phyloP scores from a whole-genome alignment of 2,329 filamentous ascomycete genomes.

The Exophiala aquamarina region DNA sequence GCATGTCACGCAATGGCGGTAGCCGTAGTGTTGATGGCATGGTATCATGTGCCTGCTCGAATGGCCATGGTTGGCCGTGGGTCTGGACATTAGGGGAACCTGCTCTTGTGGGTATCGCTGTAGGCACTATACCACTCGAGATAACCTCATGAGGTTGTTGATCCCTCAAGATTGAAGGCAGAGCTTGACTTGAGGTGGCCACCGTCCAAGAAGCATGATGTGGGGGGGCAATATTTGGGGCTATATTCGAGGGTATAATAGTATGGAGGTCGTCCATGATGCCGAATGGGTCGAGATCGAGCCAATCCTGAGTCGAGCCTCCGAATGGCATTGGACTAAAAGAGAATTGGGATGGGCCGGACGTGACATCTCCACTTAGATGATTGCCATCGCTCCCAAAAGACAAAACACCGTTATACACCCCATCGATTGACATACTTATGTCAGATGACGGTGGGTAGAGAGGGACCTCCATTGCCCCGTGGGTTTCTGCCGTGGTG shows the following conservation, averaged over 20 bases:
- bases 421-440: too few species aligned
- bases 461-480: too few species aligned
- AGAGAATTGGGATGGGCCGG: too few species aligned
- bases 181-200: background rate
- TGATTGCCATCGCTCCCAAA: too few species aligned
- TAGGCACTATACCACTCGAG: background rate
- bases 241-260: background rate
- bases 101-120: background rate
- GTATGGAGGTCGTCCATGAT: background rate
- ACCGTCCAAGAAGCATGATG: background rate
- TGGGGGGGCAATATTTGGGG: background rate
- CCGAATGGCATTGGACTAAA: too few species aligned
- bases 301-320: background rate
- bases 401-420: too few species aligned
- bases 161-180: background rate
- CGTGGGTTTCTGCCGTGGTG: constrained; percentile 2
- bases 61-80: constrained; percentile 20
- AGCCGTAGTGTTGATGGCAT: constrained; percentile 16
- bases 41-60: constrained; percentile 19
- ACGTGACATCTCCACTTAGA: too few species aligned
- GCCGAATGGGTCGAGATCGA: background rate
- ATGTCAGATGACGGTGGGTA: too few species aligned
- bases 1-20: constrained; percentile 20
- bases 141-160: background rate
- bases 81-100: constrained; percentile 5